Evolutionary conservation across 2,329 filamentous ascomycete genomes (phyloP).

Genomic region (Penicillium hordei): DNA sequence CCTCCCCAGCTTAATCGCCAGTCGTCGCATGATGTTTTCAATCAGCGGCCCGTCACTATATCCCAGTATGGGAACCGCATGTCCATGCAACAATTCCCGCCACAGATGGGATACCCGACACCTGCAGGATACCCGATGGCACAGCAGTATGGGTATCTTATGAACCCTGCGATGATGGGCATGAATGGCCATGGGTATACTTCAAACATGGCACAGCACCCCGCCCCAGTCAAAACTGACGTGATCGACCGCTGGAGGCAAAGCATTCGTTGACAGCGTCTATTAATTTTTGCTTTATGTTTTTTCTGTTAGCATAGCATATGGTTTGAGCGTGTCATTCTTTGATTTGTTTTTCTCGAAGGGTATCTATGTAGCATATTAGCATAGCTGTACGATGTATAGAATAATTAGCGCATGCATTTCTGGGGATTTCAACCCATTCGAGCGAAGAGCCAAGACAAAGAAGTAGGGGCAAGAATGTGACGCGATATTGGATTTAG

Average conservation of each 20-base stretch:
- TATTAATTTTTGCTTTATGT: slow-evolving; percentile 6
- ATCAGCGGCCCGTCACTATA: slow-evolving; percentile 15
- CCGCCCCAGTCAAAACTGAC: slow-evolving; percentile 53
- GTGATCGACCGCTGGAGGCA: slow-evolving; percentile 62
- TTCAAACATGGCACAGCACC: slow-evolving; percentile 32
- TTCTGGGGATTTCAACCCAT: neutral
- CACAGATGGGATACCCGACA: slow-evolving; percentile 22
- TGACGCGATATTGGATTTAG: slow-evolving; percentile 5
- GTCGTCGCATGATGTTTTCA: slow-evolving; percentile 26
- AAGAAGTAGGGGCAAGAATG: slow-evolving; percentile 6
- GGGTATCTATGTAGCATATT: slow-evolving; percentile 25
- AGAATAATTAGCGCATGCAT: neutral
- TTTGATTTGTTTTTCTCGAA: slow-evolving; percentile 2
- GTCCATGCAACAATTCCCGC: slow-evolving; percentile 34
- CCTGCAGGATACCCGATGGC: slow-evolving; percentile 20
- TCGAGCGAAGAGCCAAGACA: neutral
- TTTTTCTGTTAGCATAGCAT: slow-evolving; percentile 16
- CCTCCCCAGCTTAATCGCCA: slow-evolving; percentile 42
- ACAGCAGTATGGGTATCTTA: slow-evolving; percentile 29
- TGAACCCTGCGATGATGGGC: slow-evolving; percentile 29
- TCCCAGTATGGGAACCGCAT: slow-evolving; percentile 28
- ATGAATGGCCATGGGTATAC: slow-evolving; percentile 31
- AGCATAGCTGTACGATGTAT: slow-evolving; percentile 21
- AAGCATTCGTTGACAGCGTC: slow-evolving; percentile 32
- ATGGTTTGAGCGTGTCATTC: slow-evolving; percentile 16